Evolutionary conservation across 1,284 basidiomycete genomes (phyloP).

Genomic region (Microstroma glucosiphilum): DNA sequence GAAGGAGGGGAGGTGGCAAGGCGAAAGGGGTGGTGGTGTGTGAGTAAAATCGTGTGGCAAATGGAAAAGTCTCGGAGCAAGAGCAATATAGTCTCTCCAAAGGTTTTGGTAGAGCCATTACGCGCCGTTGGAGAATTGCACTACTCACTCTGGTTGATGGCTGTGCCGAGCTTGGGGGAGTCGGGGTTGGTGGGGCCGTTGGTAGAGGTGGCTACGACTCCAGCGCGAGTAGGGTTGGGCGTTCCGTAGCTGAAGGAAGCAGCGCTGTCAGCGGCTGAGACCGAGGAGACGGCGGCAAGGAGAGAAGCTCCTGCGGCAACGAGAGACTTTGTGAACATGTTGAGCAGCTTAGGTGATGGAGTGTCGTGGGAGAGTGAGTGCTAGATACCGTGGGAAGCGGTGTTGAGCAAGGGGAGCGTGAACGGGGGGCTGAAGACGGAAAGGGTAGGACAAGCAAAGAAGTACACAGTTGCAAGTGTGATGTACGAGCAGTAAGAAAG

Average conservation of each 20-base stretch:
- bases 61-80: no score
- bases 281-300: not conserved
- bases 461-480: no score
- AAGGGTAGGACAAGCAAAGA: no score
- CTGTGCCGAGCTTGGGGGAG: constrained; percentile 35
- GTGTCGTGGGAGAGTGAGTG: no score
- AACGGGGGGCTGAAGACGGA: no score
- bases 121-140: not conserved
- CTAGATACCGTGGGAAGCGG: no score
- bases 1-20: not conserved
- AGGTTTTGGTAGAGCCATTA: no score
- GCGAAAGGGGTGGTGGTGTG: not conserved
- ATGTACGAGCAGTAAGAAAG: no score
- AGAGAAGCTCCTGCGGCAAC: constrained; percentile 1
- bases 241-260: constrained; percentile 41
- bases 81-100: no score
- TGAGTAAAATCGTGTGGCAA: not conserved
- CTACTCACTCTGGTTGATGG: constrained; percentile 41
- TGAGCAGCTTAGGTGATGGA: no score
- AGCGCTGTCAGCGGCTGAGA: constrained; percentile 4
- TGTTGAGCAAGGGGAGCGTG: no score
- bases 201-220: constrained; percentile 27
- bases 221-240: constrained; percentile 28
- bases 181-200: constrained; percentile 45
- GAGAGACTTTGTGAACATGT: no score